These are phyloP conservation scores for Acrasis kona DNA, from an alignment of 78 protist genomes.

Conservation along the genomic window DNA sequence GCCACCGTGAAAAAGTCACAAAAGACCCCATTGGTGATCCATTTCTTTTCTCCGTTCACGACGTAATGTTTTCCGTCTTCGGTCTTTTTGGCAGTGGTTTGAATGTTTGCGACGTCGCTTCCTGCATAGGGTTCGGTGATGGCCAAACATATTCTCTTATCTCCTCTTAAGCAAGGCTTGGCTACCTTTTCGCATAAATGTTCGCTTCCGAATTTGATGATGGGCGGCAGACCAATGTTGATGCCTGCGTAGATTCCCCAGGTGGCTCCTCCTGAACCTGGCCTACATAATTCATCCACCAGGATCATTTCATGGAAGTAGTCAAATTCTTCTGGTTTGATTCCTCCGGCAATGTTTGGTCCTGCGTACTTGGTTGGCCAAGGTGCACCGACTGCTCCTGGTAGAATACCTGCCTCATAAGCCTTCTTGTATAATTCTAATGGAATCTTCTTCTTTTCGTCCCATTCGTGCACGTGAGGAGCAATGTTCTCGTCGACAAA, in stretches of 20 bases:
- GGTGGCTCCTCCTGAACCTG: conserved; percentile 18
- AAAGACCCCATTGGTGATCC: conserved; percentile 78
- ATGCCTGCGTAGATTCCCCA: conserved; percentile 20
- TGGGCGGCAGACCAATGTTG: conserved; percentile 19
- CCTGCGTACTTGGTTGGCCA: conserved; percentile 15
- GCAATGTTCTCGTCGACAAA: conserved; percentile 38
- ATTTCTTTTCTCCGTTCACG: conserved; percentile 64
- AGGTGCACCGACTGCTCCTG: neutral
- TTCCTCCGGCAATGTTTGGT: conserved; percentile 9
- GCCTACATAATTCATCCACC: conserved; percentile 18
- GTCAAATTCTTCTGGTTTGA: conserved; percentile 28
- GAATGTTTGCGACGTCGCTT: conserved; percentile 81
- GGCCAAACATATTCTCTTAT: conserved; percentile 24
- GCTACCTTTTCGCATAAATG: neutral
- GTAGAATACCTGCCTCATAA: conserved; percentile 4
- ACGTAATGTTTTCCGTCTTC: conserved; percentile 41
- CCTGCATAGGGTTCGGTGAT: conserved; percentile 79
- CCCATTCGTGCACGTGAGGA: conserved; percentile 43
- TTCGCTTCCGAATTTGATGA: conserved; percentile 23
- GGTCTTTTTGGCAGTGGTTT: conserved; percentile 46
- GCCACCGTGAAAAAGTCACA: conserved; percentile 69
- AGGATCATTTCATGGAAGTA: conserved; percentile 25
- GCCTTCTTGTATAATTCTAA: neutral
- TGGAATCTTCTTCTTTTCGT: conserved; percentile 3
- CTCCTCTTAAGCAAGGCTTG: conserved; percentile 9